phyloP scores from a whole-genome alignment of 495 filamentous ascomycete genomes.

The Talaromyces trachyspermus region DNA sequence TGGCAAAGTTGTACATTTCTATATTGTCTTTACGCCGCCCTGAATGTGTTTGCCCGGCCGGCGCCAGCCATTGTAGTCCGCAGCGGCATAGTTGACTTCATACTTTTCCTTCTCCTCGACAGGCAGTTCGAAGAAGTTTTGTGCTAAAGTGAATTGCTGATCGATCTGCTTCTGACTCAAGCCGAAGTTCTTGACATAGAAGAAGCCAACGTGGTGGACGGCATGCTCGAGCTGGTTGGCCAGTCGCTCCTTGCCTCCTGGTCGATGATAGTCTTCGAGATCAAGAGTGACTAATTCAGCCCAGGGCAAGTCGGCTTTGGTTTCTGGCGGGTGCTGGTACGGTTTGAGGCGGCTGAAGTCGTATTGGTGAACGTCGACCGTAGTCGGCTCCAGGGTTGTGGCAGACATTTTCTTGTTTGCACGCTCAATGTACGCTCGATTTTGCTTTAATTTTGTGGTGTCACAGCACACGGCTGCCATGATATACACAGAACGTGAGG shows the following conservation, averaged over 20 bases:
- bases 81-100: slow-evolving; percentile 35
- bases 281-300: slow-evolving; percentile 46
- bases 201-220: slow-evolving; percentile 45
- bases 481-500: background rate
- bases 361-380: slow-evolving; percentile 5
- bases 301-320: slow-evolving; percentile 22
- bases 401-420: background rate
- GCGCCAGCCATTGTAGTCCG: slow-evolving; percentile 36
- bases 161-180: slow-evolving; percentile 49
- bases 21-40: slow-evolving; percentile 33
- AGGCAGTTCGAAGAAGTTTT: slow-evolving; percentile 47
- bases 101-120: slow-evolving; percentile 50
- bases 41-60: slow-evolving; percentile 21
- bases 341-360: background rate
- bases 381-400: background rate
- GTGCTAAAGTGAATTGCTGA: slow-evolving; percentile 48
- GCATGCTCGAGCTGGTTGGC: slow-evolving; percentile 45
- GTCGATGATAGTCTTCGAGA: slow-evolving; percentile 37
- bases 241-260: slow-evolving; percentile 45
- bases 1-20: slow-evolving; percentile 45
- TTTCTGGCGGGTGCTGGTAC: slow-evolving; percentile 5
- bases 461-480: background rate
- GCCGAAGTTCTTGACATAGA: slow-evolving; percentile 49
- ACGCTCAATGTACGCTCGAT: background rate
- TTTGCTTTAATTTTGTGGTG: background rate